Evolutionary conservation across 805 yeast species (phyloP).

Genomic region (Yarrowia yakushimensis): DNA sequence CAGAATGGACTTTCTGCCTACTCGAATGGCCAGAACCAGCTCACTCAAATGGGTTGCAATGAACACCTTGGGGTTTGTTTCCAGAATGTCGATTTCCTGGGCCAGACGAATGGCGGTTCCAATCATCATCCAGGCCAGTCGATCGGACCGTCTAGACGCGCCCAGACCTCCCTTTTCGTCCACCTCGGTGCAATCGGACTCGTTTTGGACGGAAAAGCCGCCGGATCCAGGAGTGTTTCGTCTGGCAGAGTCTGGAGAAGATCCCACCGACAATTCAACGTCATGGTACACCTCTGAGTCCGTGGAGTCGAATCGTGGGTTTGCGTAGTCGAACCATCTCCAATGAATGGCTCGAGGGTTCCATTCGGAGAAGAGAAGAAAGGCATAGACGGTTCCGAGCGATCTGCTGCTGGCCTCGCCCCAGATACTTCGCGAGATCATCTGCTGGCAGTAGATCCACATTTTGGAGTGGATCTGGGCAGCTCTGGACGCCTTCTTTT

Average conservation of each 20-base stretch:
- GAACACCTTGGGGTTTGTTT: slow-evolving; percentile 66
- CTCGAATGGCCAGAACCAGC: slow-evolving; percentile 73
- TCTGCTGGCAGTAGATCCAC: slow-evolving; percentile 79
- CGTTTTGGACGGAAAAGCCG: background rate
- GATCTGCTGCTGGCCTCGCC: slow-evolving; percentile 88
- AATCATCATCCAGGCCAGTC: slow-evolving; percentile 92
- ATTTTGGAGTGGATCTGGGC: slow-evolving; percentile 67
- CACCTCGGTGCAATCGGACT: slow-evolving; percentile 32
- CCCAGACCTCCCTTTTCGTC: slow-evolving; percentile 66
- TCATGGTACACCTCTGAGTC: slow-evolving; percentile 26
- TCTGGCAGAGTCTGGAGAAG: slow-evolving; percentile 18
- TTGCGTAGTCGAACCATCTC: slow-evolving; percentile 75
- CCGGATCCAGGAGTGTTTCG: background rate
- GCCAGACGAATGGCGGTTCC: slow-evolving; percentile 85
- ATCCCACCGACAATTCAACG: slow-evolving; percentile 2
- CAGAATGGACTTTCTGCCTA: slow-evolving; percentile 75
- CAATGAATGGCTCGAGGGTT: slow-evolving; percentile 91
- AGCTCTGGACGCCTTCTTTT: slow-evolving; percentile 30
- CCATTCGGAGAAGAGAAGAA: slow-evolving; percentile 88
- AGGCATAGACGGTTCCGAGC: slow-evolving; percentile 81
- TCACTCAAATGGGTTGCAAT: slow-evolving; percentile 84
- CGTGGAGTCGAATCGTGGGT: slow-evolving; percentile 28
- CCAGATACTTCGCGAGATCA: slow-evolving; percentile 86
- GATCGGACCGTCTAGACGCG: slow-evolving; percentile 79
- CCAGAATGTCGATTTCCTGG: slow-evolving; percentile 79